Conservation (phyloP, 768 basidiomycete genomes). For the Suillus weaverae region DNA sequence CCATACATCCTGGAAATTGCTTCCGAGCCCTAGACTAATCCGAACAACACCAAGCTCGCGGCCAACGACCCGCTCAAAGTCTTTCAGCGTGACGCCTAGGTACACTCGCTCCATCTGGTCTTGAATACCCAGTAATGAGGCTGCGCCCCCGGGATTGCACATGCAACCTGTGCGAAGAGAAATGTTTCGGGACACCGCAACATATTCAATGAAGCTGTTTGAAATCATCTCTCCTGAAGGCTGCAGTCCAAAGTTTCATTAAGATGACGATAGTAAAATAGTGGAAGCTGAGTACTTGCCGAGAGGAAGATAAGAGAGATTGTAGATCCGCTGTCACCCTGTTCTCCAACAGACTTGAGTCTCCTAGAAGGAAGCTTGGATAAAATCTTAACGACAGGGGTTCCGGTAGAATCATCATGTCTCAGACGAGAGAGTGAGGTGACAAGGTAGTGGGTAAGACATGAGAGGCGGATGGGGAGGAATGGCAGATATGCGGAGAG, state of each 20-base stretch:
- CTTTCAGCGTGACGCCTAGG: constrained; percentile 57
- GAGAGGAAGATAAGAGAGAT: constrained; percentile 62
- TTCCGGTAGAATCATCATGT: constrained; percentile 63
- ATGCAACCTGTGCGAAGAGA: constrained; percentile 84
- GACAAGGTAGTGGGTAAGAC: constrained; percentile 62
- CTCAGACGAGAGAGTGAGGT: constrained; percentile 54
- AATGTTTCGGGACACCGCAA: constrained; percentile 62
- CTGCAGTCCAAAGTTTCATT: constrained; percentile 34
- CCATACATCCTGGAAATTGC: constrained; percentile 75
- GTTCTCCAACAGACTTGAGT: constrained; percentile 59
- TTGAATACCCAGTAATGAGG: constrained; percentile 66
- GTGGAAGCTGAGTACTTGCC: constrained; percentile 41
- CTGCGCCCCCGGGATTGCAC: constrained; percentile 85
- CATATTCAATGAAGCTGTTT: constrained; percentile 71
- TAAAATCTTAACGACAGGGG: constrained; percentile 66
- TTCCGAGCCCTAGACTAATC: constrained; percentile 78
- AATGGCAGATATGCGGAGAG: constrained; percentile 78
- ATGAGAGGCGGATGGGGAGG: constrained; percentile 72
- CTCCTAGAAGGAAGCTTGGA: constrained; percentile 59
- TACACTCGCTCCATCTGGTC: constrained; percentile 63
- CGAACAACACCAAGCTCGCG: constrained; percentile 74
- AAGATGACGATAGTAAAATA: neutral
- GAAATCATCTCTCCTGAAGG: constrained; percentile 66
- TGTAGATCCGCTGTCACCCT: constrained; percentile 64
- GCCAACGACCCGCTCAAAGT: constrained; percentile 61